Percentiles rank a stretch among this genome's conserved stretches.
Evolutionary conservation across 805 yeast species (phyloP).

Genomic region (Maudiozyma serrabonitensis): DNA sequence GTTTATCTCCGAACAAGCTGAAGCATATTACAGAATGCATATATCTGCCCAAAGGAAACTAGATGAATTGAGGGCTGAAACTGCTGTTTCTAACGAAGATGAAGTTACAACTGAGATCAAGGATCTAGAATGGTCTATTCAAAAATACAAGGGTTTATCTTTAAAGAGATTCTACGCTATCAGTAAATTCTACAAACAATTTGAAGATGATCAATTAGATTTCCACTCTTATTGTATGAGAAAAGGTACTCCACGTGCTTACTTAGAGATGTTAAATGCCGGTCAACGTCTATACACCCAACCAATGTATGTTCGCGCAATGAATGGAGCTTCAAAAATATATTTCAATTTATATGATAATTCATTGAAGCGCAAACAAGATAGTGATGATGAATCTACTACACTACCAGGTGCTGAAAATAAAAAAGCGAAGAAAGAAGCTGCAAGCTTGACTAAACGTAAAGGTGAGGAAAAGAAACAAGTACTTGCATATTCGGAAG

Average conservation of each 20-base stretch:
- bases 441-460: conserved; percentile 39
- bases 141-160: conserved; percentile 56
- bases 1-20: conserved; percentile 80
- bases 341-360: conserved; percentile 35
- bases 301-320: conserved; percentile 64
- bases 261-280: conserved; percentile 71
- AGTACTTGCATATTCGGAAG: conserved; percentile 34
- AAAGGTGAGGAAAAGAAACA: conserved; percentile 43
- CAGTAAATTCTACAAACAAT: conserved; percentile 57
- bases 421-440: conserved; percentile 50
- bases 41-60: conserved; percentile 24
- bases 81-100: conserved; percentile 9
- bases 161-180: conserved; percentile 68
- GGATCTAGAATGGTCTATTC: conserved; percentile 35
- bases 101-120: conserved; percentile 22
- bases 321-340: conserved; percentile 51
- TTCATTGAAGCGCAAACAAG: conserved; percentile 5
- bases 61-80: conserved; percentile 7
- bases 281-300: conserved; percentile 62
- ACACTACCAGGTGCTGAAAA: conserved; percentile 13
- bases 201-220: conserved; percentile 78
- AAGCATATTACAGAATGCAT: conserved; percentile 60
- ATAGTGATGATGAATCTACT: conserved; percentile 8
- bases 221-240: conserved; percentile 90
- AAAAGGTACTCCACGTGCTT: conserved; percentile 82